Percentiles rank a stretch among this genome's conserved stretches.
phyloP scores from a whole-genome alignment of 192 early-diverging fungal species.

The Podila epicladia region DNA sequence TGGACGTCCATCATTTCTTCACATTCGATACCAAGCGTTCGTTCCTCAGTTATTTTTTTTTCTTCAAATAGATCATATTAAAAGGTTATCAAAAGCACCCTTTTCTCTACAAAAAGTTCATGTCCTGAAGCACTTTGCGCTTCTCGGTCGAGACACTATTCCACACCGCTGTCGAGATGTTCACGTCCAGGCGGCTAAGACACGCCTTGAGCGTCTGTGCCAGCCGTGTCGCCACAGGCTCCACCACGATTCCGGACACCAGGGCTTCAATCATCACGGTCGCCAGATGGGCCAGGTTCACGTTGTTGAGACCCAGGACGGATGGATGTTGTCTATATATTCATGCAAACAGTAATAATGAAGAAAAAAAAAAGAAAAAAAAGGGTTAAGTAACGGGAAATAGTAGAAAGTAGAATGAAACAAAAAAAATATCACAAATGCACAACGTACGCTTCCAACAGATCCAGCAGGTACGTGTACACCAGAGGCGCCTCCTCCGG shows the following conservation, averaged over 20 bases:
- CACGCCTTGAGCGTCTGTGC: constrained; percentile 57
- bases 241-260: constrained; percentile 52
- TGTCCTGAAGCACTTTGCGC: constrained; percentile 49
- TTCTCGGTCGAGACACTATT: constrained; percentile 60
- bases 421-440: neutral
- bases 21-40: neutral
- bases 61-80: neutral
- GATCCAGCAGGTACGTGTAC: constrained; percentile 81
- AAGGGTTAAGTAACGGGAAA: neutral
- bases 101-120: constrained; percentile 15
- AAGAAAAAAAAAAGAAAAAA: neutral
- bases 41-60: too few relatives aligned
- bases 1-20: neutral
- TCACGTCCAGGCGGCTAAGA: constrained; percentile 49
- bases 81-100: neutral
- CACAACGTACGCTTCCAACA: constrained; percentile 66
- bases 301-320: constrained; percentile 67
- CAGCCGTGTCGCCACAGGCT: constrained; percentile 50
- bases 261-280: constrained; percentile 71
- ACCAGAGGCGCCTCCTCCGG: constrained; percentile 84
- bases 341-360: neutral
- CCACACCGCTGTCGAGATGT: constrained; percentile 55
- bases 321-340: constrained; percentile 64
- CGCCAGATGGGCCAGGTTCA: constrained; percentile 69
- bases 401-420: neutral